These are phyloP conservation scores for Backusella liffmaniae DNA, from an alignment of 192 early-diverging fungal species.

Conservation along the genomic window DNA sequence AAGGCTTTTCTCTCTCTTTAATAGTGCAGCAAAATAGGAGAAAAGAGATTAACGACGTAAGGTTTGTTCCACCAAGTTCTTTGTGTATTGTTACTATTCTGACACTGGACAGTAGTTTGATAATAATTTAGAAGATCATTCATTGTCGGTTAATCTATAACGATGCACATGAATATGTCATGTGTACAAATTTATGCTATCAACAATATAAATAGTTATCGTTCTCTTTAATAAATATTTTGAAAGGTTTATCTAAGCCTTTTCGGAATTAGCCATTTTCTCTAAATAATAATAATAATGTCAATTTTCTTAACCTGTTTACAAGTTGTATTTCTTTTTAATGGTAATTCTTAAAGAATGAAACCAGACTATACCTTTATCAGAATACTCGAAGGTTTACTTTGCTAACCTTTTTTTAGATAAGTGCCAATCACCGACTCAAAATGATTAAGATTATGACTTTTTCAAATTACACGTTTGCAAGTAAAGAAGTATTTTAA, in stretches of 20 bases:
- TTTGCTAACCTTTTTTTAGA: background rate
- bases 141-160: background rate
- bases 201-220: background rate
- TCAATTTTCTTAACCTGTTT: background rate
- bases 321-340: background rate
- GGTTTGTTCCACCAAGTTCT: background rate
- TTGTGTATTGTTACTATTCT: background rate
- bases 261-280: background rate
- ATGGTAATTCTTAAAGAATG: background rate
- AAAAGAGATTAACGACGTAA: background rate
- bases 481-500: background rate
- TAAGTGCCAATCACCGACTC: background rate
- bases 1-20: background rate
- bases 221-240: background rate
- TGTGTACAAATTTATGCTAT: background rate
- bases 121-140: background rate
- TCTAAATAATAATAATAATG: background rate
- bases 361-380: background rate
- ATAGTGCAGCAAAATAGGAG: background rate
- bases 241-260: background rate
- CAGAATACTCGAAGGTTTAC: background rate
- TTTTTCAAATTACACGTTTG: background rate
- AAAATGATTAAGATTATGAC: background rate
- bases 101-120: background rate
- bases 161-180: background rate